These are phyloP conservation scores for Glycyrrhiza uralensis DNA, from an alignment of 306 rosid species.

Conservation along the genomic window DNA sequence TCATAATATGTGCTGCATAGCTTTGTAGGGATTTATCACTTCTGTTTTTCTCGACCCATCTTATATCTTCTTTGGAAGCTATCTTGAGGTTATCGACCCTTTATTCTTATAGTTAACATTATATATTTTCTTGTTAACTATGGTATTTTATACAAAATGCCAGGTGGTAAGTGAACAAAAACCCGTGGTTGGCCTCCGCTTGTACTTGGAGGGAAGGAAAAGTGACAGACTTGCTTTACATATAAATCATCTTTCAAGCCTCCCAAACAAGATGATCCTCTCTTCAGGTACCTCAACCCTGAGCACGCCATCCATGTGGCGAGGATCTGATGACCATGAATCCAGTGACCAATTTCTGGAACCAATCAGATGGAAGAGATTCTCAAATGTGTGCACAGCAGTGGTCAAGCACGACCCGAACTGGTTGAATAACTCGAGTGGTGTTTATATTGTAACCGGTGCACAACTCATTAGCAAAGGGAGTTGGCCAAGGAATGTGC, in stretches of 20 bases:
- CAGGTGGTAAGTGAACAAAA: constrained; percentile 78
- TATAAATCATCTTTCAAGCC: constrained; percentile 83
- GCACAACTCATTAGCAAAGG: constrained; percentile 85
- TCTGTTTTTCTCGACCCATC: not conserved
- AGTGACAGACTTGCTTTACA: constrained; percentile 75
- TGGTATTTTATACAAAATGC: constrained; percentile 24
- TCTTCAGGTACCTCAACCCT: constrained; percentile 37
- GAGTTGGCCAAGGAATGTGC: constrained; percentile 82
- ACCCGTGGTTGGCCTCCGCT: constrained; percentile 89
- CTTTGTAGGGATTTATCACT: constrained; percentile 14
- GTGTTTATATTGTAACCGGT: constrained; percentile 86
- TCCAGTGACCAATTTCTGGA: constrained; percentile 58
- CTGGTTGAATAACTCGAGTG: constrained; percentile 64
- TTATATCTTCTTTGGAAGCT: not conserved
- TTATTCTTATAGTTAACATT: not conserved
- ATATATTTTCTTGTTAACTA: constrained; percentile 14
- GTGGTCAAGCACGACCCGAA: constrained; percentile 77
- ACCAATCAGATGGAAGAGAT: constrained; percentile 82
- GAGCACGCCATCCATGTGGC: constrained; percentile 51
- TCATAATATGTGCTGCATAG: not conserved
- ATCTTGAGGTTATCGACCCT: not conserved
- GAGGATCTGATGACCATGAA: constrained; percentile 72
- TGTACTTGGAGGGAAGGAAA: constrained; percentile 82
- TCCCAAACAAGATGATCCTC: constrained; percentile 68
- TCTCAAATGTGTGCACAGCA: constrained; percentile 79